Evolutionary conservation across 371 early-diverging fungal species (phyloP).

Genomic region (Smittium culicis): DNA sequence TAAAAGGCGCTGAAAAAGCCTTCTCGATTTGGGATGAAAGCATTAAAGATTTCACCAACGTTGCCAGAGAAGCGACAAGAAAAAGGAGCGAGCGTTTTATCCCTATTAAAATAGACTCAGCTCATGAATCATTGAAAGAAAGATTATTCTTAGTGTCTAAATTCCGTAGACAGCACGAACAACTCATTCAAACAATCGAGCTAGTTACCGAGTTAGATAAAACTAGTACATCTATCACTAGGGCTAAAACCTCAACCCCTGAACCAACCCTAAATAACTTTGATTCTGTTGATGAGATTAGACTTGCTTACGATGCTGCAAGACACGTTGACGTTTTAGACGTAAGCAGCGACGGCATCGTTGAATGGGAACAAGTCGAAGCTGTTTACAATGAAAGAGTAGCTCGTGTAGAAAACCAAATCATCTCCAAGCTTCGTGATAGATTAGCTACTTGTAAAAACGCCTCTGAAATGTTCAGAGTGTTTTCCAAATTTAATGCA

Average conservation of each 20-base stretch:
- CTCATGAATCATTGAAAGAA: constrained; percentile 88
- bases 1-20: constrained; percentile 69
- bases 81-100: constrained; percentile 87
- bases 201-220: constrained; percentile 62
- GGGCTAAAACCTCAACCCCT: constrained; percentile 21
- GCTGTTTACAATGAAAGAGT: constrained; percentile 88
- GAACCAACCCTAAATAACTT: constrained; percentile 32
- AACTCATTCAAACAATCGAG: constrained; percentile 83
- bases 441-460: constrained; percentile 87
- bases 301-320: constrained; percentile 80
- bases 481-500: constrained; percentile 96
- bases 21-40: constrained; percentile 92
- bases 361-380: constrained; percentile 85
- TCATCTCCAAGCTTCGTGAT: constrained; percentile 86
- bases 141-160: constrained; percentile 72
- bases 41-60: constrained; percentile 84
- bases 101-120: constrained; percentile 82
- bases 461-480: constrained; percentile 97
- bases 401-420: constrained; percentile 90
- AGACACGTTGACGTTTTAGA: constrained; percentile 91
- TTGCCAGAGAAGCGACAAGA: constrained; percentile 89
- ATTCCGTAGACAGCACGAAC: constrained; percentile 92
- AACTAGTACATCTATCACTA: not conserved
- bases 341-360: constrained; percentile 84
- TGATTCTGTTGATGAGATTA: constrained; percentile 79